These are phyloP conservation scores for Salvia sclarea DNA, from an alignment of 305 asterid genomes.

Conservation along the genomic window DNA sequence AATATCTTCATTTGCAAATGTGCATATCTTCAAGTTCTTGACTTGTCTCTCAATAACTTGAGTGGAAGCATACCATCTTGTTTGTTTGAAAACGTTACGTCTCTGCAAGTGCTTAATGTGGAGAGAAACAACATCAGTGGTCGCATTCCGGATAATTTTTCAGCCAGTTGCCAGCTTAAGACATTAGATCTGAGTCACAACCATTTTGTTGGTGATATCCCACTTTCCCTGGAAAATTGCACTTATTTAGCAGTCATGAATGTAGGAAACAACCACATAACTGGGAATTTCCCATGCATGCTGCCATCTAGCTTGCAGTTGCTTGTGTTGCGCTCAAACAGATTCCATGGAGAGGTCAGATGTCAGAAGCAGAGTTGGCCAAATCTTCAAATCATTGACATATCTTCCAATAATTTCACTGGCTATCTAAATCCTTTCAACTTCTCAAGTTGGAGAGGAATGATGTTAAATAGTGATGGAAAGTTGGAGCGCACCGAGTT, in stretches of 20 bases:
- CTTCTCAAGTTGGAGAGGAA: conserved; percentile 25
- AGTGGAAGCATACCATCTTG: too few relatives aligned
- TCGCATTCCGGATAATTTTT: too few relatives aligned
- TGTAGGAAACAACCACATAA: conserved; percentile 42
- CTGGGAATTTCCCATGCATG: conserved; percentile 37
- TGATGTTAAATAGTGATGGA: background rate
- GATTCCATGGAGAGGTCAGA: conserved; percentile 4
- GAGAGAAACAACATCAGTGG: too few relatives aligned
- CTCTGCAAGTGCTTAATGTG: too few relatives aligned
- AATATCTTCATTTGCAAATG: too few relatives aligned
- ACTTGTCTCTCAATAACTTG: too few relatives aligned
- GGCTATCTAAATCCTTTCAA: conserved; percentile 26
- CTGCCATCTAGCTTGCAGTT: conserved; percentile 18
- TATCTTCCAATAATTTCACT: conserved; percentile 38
- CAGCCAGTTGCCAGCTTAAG: background rate
- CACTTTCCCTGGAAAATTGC: conserved; percentile 41
- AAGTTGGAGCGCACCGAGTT: too few relatives aligned
- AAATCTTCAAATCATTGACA: conserved; percentile 22
- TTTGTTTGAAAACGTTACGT: too few relatives aligned
- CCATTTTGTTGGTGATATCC: conserved; percentile 36
- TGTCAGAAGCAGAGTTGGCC: conserved; percentile 9
- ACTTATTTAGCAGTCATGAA: conserved; percentile 26
- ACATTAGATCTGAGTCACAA: conserved; percentile 38
- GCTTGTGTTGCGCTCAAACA: conserved; percentile 13
- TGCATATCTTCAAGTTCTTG: too few relatives aligned